A percentile compares a stretch with the other conserved stretches of the same genome.
phyloP scores from a whole-genome alignment of 306 rosid genomes.

The Cucumis cinereus region DNA sequence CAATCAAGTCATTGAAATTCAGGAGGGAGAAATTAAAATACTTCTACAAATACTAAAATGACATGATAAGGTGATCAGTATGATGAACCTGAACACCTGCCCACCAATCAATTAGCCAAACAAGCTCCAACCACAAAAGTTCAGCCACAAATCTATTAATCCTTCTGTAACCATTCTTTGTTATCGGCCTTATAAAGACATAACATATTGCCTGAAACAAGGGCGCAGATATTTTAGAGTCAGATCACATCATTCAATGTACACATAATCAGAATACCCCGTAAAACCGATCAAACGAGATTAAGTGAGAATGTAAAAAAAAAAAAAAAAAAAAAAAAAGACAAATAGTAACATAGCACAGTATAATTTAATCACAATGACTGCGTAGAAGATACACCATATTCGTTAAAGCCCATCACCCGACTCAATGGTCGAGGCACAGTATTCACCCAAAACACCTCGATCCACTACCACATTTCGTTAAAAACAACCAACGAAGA shows the following conservation, averaged over 20 bases:
- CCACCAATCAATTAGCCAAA: conserved; percentile 18
- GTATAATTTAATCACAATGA: background rate
- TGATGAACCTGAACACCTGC: conserved; percentile 10
- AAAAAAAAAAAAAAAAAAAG: background rate
- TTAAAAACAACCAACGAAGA: background rate
- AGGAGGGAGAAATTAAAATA: background rate
- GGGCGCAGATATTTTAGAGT: background rate
- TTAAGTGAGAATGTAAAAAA: background rate
- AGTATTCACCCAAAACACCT: background rate
- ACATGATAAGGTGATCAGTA: background rate
- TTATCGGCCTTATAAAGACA: conserved; percentile 10
- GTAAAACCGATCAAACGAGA: background rate
- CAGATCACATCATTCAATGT: background rate
- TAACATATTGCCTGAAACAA: conserved; percentile 10
- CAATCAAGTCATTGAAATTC: background rate
- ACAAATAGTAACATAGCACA: background rate
- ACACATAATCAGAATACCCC: background rate
- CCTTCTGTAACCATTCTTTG: conserved; percentile 10
- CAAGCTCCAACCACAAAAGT: conserved; percentile 14
- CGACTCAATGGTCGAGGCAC: background rate
- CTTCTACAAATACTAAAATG: background rate
- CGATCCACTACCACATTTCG: background rate
- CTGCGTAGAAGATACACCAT: background rate
- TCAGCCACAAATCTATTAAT: conserved; percentile 14
- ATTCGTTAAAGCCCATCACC: background rate